phyloP scores from a whole-genome alignment of 202 grass and related monocot species.

The Bolboschoenoplectus hybrid region DNA sequence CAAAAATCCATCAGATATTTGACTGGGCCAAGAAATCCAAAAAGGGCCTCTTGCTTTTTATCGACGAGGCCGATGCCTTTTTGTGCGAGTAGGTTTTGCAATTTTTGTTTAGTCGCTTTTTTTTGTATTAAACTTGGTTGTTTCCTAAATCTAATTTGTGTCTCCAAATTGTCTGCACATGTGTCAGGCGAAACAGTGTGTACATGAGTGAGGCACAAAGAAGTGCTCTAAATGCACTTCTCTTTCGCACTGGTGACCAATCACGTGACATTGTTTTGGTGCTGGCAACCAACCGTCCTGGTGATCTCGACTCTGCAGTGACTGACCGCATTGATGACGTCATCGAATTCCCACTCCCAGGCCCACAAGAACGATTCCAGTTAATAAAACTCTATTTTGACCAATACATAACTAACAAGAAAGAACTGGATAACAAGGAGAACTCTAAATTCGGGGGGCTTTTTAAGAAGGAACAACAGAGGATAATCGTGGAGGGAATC shows the following conservation, averaged over 20 bases:
- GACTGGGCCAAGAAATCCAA: constrained; percentile 95
- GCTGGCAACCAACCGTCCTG: constrained; percentile 83
- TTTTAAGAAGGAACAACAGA: constrained; percentile 67
- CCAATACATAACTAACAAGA: constrained; percentile 63
- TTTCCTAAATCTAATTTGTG: neutral
- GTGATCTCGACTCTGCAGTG: constrained; percentile 87
- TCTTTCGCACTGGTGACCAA: constrained; percentile 93
- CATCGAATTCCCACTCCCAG: constrained; percentile 81
- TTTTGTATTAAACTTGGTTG: neutral
- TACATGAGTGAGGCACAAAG: constrained; percentile 96
- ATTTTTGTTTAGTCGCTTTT: neutral
- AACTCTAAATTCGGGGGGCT: constrained; percentile 42
- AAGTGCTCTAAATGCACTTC: constrained; percentile 91
- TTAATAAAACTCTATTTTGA: constrained; percentile 87
- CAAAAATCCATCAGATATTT: constrained; percentile 98
- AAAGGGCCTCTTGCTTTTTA: constrained; percentile 88
- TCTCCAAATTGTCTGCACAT: constrained; percentile 30
- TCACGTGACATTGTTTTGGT: constrained; percentile 84
- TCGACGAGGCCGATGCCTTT: constrained; percentile 97
- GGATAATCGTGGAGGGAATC: constrained; percentile 65
- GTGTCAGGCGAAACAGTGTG: constrained; percentile 73
- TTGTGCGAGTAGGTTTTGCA: constrained; percentile 82
- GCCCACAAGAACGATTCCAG: constrained; percentile 75
- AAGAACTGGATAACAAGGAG: constrained; percentile 44
- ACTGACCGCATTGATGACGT: constrained; percentile 96